Percentiles rank a stretch among this genome's conserved stretches.
Conservation (phyloP, 176 grass and related monocot genomes). For the Elymus sibiricus region DNA sequence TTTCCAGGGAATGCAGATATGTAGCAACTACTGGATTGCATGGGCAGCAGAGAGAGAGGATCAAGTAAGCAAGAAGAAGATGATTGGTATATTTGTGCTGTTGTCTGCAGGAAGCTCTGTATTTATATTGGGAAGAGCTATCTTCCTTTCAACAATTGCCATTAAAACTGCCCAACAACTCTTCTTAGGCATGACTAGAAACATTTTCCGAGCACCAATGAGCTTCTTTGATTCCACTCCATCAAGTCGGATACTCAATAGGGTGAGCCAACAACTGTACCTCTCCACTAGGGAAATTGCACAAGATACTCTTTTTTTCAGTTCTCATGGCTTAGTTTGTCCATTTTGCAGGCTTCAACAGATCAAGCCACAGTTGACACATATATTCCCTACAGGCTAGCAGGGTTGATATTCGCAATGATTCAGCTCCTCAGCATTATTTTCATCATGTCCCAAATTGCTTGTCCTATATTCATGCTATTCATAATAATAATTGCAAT, state of each 20-base stretch:
- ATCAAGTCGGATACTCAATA: constrained; percentile 78
- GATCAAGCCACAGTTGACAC: constrained; percentile 86
- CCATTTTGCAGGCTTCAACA: constrained; percentile 67
- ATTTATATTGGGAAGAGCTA: constrained; percentile 76
- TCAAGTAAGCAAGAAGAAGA: constrained; percentile 59
- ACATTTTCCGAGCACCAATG: constrained; percentile 70
- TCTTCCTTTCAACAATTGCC: constrained; percentile 74
- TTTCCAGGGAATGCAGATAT: constrained; percentile 83
- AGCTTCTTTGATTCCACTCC: constrained; percentile 81
- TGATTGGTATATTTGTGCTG: constrained; percentile 66
- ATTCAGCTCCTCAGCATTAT: constrained; percentile 84
- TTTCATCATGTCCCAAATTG: constrained; percentile 88
- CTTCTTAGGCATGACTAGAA: constrained; percentile 65
- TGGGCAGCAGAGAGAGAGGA: constrained; percentile 69
- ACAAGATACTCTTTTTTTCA: background rate
- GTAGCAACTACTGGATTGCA: constrained; percentile 90
- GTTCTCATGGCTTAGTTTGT: background rate
- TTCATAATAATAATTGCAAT: constrained; percentile 64
- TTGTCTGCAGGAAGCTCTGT: constrained; percentile 69
- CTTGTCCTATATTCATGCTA: constrained; percentile 80
- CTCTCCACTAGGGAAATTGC: background rate
- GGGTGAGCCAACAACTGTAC: constrained; percentile 48
- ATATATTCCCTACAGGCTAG: constrained; percentile 88
- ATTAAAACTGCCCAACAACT: constrained; percentile 74
- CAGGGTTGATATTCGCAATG: constrained; percentile 80